Conservation (phyloP, 2,329 filamentous ascomycete species). For the Aspergillus floridensis region DNA sequence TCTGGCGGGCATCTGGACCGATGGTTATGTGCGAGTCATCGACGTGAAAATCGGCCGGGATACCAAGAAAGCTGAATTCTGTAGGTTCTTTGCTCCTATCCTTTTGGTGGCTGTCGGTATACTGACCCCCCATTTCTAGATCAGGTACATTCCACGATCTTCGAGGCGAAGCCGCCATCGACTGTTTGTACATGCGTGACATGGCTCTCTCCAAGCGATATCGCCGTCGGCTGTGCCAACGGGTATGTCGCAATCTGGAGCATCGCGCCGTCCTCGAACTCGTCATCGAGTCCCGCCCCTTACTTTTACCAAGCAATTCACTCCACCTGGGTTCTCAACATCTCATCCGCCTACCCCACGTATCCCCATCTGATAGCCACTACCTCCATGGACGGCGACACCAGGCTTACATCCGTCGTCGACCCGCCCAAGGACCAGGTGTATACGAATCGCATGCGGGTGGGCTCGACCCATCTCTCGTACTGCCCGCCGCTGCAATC, state of each 20-base stretch:
- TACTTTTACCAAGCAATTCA: slow-evolving; percentile 40
- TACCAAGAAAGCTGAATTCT: slow-evolving; percentile 30
- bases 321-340: slow-evolving; percentile 38
- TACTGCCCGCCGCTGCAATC: slow-evolving; percentile 58
- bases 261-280: slow-evolving; percentile 26
- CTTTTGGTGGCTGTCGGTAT: neutral
- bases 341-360: slow-evolving; percentile 52
- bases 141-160: slow-evolving; percentile 48
- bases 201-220: slow-evolving; percentile 56
- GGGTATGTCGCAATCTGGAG: slow-evolving; percentile 58
- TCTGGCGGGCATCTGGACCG: slow-evolving; percentile 57
- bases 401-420: slow-evolving; percentile 54
- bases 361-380: slow-evolving; percentile 53
- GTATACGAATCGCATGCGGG: slow-evolving; percentile 49
- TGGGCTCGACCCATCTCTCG: slow-evolving; percentile 48
- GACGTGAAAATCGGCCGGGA: slow-evolving; percentile 44
- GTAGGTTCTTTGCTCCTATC: slow-evolving; percentile 21
- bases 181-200: slow-evolving; percentile 56
- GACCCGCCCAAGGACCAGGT: slow-evolving; percentile 47
- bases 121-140: slow-evolving; percentile 25
- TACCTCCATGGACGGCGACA: slow-evolving; percentile 55
- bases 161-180: slow-evolving; percentile 49
- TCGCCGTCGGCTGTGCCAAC: slow-evolving; percentile 56
- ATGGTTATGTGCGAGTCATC: slow-evolving; percentile 56
- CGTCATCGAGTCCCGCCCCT: slow-evolving; percentile 24